These are phyloP conservation scores for Aciculoconidium aculeatum DNA, from an alignment of 805 yeast genomes.

Conservation along the genomic window DNA sequence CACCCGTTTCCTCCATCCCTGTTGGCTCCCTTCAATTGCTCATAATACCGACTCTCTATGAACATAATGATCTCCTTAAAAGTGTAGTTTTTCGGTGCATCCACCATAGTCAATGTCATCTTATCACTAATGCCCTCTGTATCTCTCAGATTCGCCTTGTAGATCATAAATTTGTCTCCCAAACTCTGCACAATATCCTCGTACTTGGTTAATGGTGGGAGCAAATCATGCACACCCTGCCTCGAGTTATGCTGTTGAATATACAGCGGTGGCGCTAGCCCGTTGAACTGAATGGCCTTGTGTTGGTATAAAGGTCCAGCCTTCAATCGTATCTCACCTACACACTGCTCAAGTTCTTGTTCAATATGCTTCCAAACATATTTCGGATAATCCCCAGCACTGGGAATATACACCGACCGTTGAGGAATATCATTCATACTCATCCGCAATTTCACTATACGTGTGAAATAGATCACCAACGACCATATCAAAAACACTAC, in stretches of 20 bases:
- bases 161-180: constrained; percentile 47
- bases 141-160: constrained; percentile 31
- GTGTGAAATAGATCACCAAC: constrained; percentile 46
- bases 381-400: constrained; percentile 45
- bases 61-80: constrained; percentile 38
- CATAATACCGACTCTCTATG: constrained; percentile 13
- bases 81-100: constrained; percentile 33
- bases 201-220: constrained; percentile 31
- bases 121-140: constrained; percentile 49
- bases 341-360: constrained; percentile 20
- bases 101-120: constrained; percentile 27
- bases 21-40: constrained; percentile 1
- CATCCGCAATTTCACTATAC: constrained; percentile 54
- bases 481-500: constrained; percentile 52
- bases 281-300: constrained; percentile 30
- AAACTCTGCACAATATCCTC: constrained; percentile 57
- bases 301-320: constrained; percentile 33
- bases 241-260: constrained; percentile 27
- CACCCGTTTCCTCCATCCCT: constrained; percentile 5
- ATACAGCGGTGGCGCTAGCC: constrained; percentile 37
- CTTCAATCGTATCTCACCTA: constrained; percentile 20
- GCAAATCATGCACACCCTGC: constrained; percentile 15
- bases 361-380: constrained; percentile 21
- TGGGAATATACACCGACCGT: constrained; percentile 60
- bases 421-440: constrained; percentile 69